Conservation (phyloP, 2,329 filamentous ascomycete genomes). For the Xylariaceae sp. region DNA sequence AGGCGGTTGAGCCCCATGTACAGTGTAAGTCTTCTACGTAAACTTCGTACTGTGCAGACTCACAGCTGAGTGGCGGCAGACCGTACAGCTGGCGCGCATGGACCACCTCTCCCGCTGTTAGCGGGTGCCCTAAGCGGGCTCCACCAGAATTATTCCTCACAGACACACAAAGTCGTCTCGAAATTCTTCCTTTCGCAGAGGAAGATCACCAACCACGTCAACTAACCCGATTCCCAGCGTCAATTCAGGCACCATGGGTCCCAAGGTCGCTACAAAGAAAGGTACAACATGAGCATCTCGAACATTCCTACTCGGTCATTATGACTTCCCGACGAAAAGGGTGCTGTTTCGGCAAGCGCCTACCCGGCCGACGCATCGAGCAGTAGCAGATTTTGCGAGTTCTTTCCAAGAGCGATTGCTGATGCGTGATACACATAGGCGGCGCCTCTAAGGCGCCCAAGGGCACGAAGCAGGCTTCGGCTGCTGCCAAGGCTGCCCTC, state of each 20-base stretch:
- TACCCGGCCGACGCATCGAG: slow-evolving; percentile 44
- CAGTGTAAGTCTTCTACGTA: too few species aligned
- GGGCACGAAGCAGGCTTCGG: slow-evolving; percentile 78
- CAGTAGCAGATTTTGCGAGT: slow-evolving; percentile 73
- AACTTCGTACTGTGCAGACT: too few species aligned
- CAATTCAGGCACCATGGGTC: slow-evolving; percentile 28
- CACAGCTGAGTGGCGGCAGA: too few species aligned
- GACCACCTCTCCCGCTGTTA: too few species aligned
- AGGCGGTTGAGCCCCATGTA: too few species aligned
- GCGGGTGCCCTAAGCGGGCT: slow-evolving; percentile 10
- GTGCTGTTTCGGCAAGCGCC: slow-evolving; percentile 11
- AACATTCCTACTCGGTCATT: not conserved
- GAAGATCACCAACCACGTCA: slow-evolving; percentile 11
- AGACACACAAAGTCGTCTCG: slow-evolving; percentile 8
- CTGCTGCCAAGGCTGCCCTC: slow-evolving; percentile 91
- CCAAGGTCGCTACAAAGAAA: slow-evolving; percentile 40
- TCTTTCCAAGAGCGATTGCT: slow-evolving; percentile 64
- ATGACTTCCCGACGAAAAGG: slow-evolving; percentile 8
- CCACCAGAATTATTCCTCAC: slow-evolving; percentile 12
- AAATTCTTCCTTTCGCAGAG: slow-evolving; percentile 7
- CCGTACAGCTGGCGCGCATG: too few species aligned
- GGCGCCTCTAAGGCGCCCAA: slow-evolving; percentile 48
- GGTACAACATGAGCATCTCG: slow-evolving; percentile 30
- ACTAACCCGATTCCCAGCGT: slow-evolving; percentile 13
- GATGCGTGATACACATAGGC: slow-evolving; percentile 52